These are phyloP conservation scores for Debaryomyces robertsiae DNA, from an alignment of 1,139 yeast species.

Conservation along the genomic window DNA sequence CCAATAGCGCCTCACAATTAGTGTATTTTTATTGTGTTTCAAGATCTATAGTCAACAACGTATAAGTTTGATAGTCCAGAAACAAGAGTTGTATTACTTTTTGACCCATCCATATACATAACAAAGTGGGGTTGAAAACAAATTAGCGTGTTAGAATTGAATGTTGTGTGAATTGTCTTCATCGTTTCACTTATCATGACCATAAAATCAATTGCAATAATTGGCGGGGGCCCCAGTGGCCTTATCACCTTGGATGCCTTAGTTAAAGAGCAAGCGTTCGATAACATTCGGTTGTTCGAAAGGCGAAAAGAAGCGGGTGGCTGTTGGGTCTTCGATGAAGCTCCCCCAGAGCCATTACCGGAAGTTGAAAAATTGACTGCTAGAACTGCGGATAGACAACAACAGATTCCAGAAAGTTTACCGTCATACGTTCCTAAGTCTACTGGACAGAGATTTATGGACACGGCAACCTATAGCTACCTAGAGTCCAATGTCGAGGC, in stretches of 20 bases:
- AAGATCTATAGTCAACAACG: too few relatives aligned
- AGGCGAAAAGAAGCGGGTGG: constrained; percentile 47
- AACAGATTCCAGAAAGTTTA: constrained; percentile 22
- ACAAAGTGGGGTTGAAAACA: too few relatives aligned
- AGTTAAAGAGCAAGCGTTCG: constrained; percentile 44
- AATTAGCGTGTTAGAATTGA: too few relatives aligned
- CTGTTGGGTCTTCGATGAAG: constrained; percentile 40
- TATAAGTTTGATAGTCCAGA: too few relatives aligned
- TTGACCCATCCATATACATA: too few relatives aligned
- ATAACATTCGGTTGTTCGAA: constrained; percentile 47
- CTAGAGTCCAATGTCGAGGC: constrained; percentile 67
- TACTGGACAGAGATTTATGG: constrained; percentile 23
- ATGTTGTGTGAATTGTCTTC: too few relatives aligned
- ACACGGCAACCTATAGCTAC: constrained; percentile 47
- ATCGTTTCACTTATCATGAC: constrained; percentile 9
- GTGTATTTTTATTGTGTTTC: too few relatives aligned
- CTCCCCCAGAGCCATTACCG: constrained; percentile 24
- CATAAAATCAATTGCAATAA: constrained; percentile 44
- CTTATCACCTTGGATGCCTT: constrained; percentile 59
- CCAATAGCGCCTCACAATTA: too few relatives aligned
- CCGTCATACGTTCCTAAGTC: constrained; percentile 37
- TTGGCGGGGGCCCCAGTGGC: constrained; percentile 76
- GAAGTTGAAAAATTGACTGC: constrained; percentile 21
- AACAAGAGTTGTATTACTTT: too few relatives aligned
- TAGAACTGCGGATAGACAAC: constrained; percentile 18